Evolutionary conservation across 495 filamentous ascomycete species (phyloP).

Genomic region (Rhizodiscina lignyota): DNA sequence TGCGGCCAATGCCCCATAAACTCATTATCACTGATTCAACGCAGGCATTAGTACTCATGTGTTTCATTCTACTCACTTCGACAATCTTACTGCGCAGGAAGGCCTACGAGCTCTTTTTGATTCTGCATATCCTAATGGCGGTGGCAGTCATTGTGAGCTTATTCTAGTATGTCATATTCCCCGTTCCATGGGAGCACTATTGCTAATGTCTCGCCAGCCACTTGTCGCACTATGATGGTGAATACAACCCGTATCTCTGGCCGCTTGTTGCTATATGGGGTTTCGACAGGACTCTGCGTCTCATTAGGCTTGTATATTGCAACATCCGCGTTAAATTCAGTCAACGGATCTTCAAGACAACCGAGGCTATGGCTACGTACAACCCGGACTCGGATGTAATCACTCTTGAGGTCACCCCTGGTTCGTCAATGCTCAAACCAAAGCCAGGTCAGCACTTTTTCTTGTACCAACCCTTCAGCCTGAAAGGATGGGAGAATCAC

Average conservation of each 20-base stretch:
- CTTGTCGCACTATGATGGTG: constrained; percentile 27
- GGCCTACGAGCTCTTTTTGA: constrained; percentile 37
- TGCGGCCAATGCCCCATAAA: background rate
- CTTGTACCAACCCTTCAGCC: constrained; percentile 32
- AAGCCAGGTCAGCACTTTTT: constrained; percentile 39
- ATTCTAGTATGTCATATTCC: too few species aligned
- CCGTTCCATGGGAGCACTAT: too few species aligned
- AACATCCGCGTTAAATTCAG: constrained; percentile 15
- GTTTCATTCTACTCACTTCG: constrained; percentile 27
- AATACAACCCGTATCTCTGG: constrained; percentile 37
- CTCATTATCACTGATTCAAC: background rate
- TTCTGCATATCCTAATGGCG: constrained; percentile 35
- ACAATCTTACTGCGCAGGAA: constrained; percentile 29
- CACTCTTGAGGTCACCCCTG: constrained; percentile 27
- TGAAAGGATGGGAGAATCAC: constrained; percentile 40
- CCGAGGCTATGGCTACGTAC: constrained; percentile 23
- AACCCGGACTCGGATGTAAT: constrained; percentile 33
- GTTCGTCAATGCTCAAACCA: constrained; percentile 18
- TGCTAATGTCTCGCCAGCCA: too few species aligned
- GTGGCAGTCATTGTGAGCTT: constrained; percentile 31
- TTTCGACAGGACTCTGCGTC: constrained; percentile 30
- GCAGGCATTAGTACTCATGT: constrained; percentile 34
- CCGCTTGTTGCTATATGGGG: constrained; percentile 33
- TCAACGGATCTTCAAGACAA: constrained; percentile 14
- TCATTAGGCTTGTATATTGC: constrained; percentile 30